These are phyloP conservation scores for Suillus subalutaceus DNA, from an alignment of 768 basidiomycete species.

Conservation along the genomic window DNA sequence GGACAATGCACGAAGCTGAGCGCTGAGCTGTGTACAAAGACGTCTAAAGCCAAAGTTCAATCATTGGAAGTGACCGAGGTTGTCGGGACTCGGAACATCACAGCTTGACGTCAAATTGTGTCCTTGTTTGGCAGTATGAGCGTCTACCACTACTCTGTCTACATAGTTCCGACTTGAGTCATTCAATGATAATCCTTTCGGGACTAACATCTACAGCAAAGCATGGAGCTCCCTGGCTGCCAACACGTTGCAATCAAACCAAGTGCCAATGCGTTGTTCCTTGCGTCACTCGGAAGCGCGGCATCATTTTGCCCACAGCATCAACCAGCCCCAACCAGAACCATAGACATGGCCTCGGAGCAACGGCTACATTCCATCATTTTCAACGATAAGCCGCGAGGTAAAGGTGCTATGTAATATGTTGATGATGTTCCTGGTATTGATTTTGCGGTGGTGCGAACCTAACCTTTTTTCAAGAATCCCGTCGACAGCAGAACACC, in stretches of 20 bases:
- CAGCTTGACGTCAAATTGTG: conserved; percentile 4
- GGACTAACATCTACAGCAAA: background rate
- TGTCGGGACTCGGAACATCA: conserved; percentile 8
- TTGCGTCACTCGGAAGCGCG: background rate
- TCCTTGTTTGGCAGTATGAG: conserved; percentile 7
- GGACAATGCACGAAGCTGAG: conserved; percentile 10
- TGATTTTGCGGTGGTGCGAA: conserved; percentile 2
- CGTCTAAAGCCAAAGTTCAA: background rate
- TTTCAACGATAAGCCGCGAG: conserved; percentile 2
- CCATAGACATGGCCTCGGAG: background rate
- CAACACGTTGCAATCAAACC: conserved; percentile 1
- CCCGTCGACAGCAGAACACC: background rate
- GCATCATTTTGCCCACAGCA: background rate
- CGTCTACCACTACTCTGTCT: background rate
- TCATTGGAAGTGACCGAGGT: background rate
- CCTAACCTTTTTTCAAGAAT: conserved; percentile 6
- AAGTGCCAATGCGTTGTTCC: background rate
- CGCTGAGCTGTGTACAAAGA: conserved; percentile 4
- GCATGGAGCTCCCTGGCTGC: background rate
- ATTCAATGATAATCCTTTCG: no score
- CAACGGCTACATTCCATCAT: background rate
- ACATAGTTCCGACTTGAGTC: no score
- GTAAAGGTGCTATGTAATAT: background rate
- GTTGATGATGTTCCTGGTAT: background rate
- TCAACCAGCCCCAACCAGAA: background rate